These are phyloP conservation scores for Coccomyxa subellipsoidea DNA, from an alignment of 163 green algal species.

Conservation along the genomic window DNA sequence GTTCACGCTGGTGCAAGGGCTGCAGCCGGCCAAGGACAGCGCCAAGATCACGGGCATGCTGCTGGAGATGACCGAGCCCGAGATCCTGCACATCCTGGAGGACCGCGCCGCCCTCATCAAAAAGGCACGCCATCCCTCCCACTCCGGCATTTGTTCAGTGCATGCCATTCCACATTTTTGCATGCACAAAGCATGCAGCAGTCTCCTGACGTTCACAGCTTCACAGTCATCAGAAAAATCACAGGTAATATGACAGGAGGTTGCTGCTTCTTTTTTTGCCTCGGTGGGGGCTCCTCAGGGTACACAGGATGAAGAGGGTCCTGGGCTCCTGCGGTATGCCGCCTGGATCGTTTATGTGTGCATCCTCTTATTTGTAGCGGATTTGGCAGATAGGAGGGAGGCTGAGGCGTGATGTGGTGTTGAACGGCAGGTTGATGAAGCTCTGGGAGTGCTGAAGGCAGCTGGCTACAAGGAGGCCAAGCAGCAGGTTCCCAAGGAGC, in stretches of 20 bases:
- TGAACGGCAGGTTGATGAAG: background rate
- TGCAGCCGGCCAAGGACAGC: slow-evolving; percentile 38
- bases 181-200: too few species aligned
- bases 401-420: background rate
- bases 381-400: too few species aligned
- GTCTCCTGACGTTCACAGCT: too few species aligned
- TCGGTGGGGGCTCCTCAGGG: too few species aligned
- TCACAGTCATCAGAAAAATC: too few species aligned
- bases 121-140: background rate
- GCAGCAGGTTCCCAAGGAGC: background rate
- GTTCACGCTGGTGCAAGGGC: slow-evolving; percentile 53
- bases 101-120: slow-evolving; percentile 5
- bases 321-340: too few species aligned
- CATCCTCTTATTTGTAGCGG: too few species aligned
- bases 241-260: too few species aligned
- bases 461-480: background rate
- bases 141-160: background rate
- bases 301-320: too few species aligned
- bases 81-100: slow-evolving; percentile 64
- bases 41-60: slow-evolving; percentile 76
- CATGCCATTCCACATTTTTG: background rate
- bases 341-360: too few species aligned
- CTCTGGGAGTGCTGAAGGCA: background rate
- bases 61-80: slow-evolving; percentile 69
- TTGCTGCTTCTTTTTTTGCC: too few species aligned